Evolutionary conservation across 2,329 filamentous ascomycete genomes (phyloP), one percentile per base, ranked within the genome.

Genomic region (Boeremia exigua): DNA sequence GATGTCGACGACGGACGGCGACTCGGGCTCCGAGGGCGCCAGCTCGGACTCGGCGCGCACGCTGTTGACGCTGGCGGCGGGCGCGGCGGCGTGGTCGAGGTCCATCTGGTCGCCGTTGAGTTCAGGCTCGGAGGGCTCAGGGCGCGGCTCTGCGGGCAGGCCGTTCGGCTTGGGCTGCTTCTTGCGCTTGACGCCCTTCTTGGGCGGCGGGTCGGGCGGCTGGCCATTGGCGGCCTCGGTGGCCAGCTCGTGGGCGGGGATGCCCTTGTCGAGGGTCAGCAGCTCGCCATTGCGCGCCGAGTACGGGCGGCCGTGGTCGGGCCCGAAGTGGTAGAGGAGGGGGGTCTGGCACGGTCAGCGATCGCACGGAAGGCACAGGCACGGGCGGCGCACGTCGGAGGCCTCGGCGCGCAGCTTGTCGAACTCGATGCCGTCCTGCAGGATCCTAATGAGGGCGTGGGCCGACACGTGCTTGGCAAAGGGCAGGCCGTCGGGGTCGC

Each of bases 351-450:
- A 6, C 2, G 40, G 68, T 73, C 61, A 72, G 45, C 34, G 49
- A n/a, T n/a, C n/a, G 15, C 15, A n/a, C 6, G 19, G 6, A n/a
- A 6, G 6, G 23, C 8, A 23, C 12, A 5, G 10, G 15, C 10
- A 9, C 19, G 19, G 14, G 1, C 5, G 19, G 66, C 73, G 47
- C 68, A 75, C 74, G 47, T 68, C 65, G 44, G 61, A 68, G 15
- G 72, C 70, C 50, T 75, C 67, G 17, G 75, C 71, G 59, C 75
- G 73, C 53, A 77, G 63, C 55, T 78, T 73, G 63, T 82, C 80
- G 56, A 81, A 75, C 61, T 71, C 76, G 40, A 89, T 75, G 50
- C 86, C 86, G 68, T 88, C 86, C 67, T 88, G 86, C 30, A 88
- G 82, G 48, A 89, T 77, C 39, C 81, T 80, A 40, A 88, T 79